Percentiles rank a stretch among this genome's conserved stretches.
These are phyloP conservation scores for Exsudoporus frostii DNA, from an alignment of 768 basidiomycete species.

Conservation along the genomic window DNA sequence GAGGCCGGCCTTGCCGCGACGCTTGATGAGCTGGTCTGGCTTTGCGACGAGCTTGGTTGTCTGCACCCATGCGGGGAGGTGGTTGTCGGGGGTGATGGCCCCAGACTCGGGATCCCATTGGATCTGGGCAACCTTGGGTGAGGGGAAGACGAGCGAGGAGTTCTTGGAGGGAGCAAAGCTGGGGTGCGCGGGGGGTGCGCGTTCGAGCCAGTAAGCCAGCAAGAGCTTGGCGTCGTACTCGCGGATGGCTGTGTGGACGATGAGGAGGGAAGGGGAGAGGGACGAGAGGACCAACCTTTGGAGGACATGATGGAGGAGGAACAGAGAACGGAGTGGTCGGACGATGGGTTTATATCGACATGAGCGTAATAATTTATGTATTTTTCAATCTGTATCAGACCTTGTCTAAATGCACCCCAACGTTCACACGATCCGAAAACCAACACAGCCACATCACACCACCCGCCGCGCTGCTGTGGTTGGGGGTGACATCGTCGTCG, in stretches of 20 bases:
- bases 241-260: conserved; percentile 63
- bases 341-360: conserved; percentile 18
- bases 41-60: conserved; percentile 89
- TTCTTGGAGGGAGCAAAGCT: conserved; percentile 47
- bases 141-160: conserved; percentile 50
- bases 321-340: conserved; percentile 1
- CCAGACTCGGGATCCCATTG: conserved; percentile 76
- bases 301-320: conserved; percentile 30
- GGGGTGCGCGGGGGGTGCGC: conserved; percentile 76
- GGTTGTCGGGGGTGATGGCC: conserved; percentile 53
- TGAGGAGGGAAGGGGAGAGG: not conserved
- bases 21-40: conserved; percentile 99
- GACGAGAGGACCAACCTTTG: conserved; percentile 24
- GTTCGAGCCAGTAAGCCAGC: conserved; percentile 94
- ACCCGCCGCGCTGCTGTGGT: not conserved
- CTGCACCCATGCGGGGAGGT: conserved; percentile 79
- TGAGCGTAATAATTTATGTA: conserved; percentile 12
- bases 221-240: conserved; percentile 99
- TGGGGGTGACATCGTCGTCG: not conserved
- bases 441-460: conserved; percentile 28
- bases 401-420: conserved; percentile 27
- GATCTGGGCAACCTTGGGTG: conserved; percentile 81
- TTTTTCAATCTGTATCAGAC: conserved; percentile 19
- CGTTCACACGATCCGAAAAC: conserved; percentile 28
- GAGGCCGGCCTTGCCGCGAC: conserved; percentile 96